Base-by-base conservation (phyloP, 345 rosid genomes). In the Psidium guajava region DNA sequence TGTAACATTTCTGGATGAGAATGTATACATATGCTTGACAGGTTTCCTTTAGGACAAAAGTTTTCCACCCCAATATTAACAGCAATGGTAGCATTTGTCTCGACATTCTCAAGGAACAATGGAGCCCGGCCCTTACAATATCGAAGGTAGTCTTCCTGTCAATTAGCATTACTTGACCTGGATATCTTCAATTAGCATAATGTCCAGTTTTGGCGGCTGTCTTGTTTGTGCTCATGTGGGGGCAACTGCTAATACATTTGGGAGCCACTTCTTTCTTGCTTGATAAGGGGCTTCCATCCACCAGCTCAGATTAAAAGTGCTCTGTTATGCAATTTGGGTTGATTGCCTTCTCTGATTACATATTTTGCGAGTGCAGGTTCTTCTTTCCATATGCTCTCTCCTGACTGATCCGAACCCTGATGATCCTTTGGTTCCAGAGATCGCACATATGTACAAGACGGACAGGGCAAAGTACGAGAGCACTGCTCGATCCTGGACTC, bases 21-120 rank as follows among this genome's bases (percentile, higher is more conserved):
- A 69, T 69, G 51, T 24, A 4, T 59, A 40, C 47, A 3, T 83
- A 57, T 8, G 47, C 47, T 84, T 47, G 36, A 77, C 81, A 94
- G 96, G 95, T 94, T 86, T 85, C 96, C 82, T 94, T 94, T 86
- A 91, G 93, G 52, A 94, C 95, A 74, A 94, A 91, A 90, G 96
- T 93, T 52, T 94, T 88, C 88, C 95, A 94, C 84, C 96, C 96
- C 7, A 93, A 93, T 59, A 93, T 93, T 88, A 93, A 94, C 89
- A 93, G 93, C 88, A 93, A 94, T 52, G 95, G 95, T 18, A 94
- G 95, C 87, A 94, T 94, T 87, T 93, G 96, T 86, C 94, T 94
- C 24, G 95, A 93, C 86, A 94, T 94, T 86, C 94, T 94, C 44
- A 93, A 94, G 89, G 94, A 94, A 42, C 95, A 93, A 87, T 93